Evolutionary conservation across 805 yeast species (phyloP).

Genomic region (Danielozyma ontarioensis): DNA sequence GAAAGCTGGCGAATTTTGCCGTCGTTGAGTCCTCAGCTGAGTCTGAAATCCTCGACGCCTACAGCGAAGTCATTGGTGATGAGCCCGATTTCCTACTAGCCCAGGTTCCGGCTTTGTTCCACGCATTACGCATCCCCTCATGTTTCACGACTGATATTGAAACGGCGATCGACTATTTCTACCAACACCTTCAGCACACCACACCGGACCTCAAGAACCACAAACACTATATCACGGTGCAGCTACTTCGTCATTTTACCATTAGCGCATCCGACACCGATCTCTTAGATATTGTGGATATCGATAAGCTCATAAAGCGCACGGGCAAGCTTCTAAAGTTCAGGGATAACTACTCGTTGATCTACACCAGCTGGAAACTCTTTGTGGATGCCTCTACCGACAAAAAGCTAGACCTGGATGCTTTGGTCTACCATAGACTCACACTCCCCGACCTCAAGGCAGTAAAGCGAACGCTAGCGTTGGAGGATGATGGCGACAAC

Average conservation of each 20-base stretch:
- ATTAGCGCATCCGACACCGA: slow-evolving; percentile 18
- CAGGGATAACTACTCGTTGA: slow-evolving; percentile 23
- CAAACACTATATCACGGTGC: slow-evolving; percentile 21
- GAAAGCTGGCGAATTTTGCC: slow-evolving; percentile 7
- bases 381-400: slow-evolving; percentile 20
- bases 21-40: slow-evolving; percentile 17
- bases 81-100: slow-evolving; percentile 23
- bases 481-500: slow-evolving; percentile 18
- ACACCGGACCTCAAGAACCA: slow-evolving; percentile 8
- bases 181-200: slow-evolving; percentile 12
- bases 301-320: slow-evolving; percentile 31
- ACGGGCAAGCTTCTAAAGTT: slow-evolving; percentile 25
- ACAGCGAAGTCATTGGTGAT: slow-evolving; percentile 16
- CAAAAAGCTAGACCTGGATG: neutral
- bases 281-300: slow-evolving; percentile 35
- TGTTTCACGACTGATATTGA: slow-evolving; percentile 29
- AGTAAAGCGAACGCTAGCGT: slow-evolving; percentile 22
- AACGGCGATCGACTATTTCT: slow-evolving; percentile 28
- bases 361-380: slow-evolving; percentile 28
- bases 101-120: slow-evolving; percentile 21
- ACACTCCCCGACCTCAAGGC: slow-evolving; percentile 23
- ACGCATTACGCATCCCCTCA: slow-evolving; percentile 20
- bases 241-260: slow-evolving; percentile 24
- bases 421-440: slow-evolving; percentile 12
- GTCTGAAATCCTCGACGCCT: slow-evolving; percentile 32